Evolutionary conservation across 2,329 filamentous ascomycete genomes (phyloP).

Genomic region (Clathrospora elynae): DNA sequence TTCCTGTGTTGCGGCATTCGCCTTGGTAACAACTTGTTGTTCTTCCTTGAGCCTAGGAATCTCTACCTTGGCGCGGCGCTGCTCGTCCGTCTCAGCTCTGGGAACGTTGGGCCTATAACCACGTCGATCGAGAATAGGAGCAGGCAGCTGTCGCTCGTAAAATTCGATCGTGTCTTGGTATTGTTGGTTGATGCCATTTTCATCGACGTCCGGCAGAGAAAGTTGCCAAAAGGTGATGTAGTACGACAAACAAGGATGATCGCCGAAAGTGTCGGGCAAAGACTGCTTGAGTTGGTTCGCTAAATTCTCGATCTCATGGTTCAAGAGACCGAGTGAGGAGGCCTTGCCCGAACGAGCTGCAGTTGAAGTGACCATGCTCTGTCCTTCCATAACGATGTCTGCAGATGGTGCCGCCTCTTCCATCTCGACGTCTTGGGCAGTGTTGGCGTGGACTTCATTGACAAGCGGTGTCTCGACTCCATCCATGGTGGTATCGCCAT

Average conservation of each 20-base stretch:
- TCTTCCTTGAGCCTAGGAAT: conserved; percentile 60
- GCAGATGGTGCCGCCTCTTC: conserved; percentile 33
- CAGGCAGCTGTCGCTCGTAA: conserved; percentile 26
- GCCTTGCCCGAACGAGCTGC: not conserved
- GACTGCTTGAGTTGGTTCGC: conserved; percentile 69
- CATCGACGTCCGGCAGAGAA: conserved; percentile 76
- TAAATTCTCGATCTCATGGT: conserved; percentile 74
- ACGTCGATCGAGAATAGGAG: conserved; percentile 67
- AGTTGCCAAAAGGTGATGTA: conserved; percentile 93
- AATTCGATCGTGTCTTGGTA: conserved; percentile 75
- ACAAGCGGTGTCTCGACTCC: conserved; percentile 19
- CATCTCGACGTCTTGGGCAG: conserved; percentile 49
- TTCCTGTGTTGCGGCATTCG: conserved; percentile 58
- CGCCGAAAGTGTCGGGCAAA: conserved; percentile 67
- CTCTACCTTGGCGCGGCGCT: conserved; percentile 73
- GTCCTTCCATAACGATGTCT: conserved; percentile 2
- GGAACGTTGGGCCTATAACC: conserved; percentile 55
- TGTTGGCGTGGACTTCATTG: conserved; percentile 9
- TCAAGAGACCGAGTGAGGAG: conserved; percentile 48
- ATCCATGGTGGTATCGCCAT: conserved; percentile 59
- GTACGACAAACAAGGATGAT: conserved; percentile 76
- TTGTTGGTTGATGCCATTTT: conserved; percentile 64
- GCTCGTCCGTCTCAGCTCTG: conserved; percentile 63
- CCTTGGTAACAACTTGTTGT: conserved; percentile 60
- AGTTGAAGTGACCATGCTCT: not conserved